phyloP scores from a whole-genome alignment of 2,329 filamentous ascomycete species.

The Trichoderma polysporum region DNA sequence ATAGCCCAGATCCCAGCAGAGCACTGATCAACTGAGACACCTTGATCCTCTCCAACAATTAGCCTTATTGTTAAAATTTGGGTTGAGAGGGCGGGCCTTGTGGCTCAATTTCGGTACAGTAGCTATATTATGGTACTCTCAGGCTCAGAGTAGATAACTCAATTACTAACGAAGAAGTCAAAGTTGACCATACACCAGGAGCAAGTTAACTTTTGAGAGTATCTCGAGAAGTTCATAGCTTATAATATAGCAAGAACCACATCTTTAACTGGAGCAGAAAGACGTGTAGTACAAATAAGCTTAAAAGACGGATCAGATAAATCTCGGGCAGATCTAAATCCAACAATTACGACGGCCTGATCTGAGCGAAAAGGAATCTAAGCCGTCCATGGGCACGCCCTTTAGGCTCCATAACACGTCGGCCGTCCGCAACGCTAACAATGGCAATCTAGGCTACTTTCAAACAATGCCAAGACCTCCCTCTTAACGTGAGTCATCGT shows the following conservation, averaged over 20 bases:
- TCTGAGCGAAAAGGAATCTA: not conserved
- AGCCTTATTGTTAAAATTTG: not conserved
- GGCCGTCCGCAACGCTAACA: not conserved
- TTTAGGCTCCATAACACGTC: not conserved
- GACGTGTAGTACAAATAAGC: not conserved
- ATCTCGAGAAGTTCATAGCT: not conserved
- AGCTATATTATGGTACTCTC: no score
- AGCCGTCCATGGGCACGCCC: not conserved
- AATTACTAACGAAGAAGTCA: not conserved
- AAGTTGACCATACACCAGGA: no score
- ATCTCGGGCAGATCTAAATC: constrained; percentile 2
- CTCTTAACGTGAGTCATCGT: not conserved
- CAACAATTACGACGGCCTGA: not conserved
- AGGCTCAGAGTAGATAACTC: not conserved
- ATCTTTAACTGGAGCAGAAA: not conserved
- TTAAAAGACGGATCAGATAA: not conserved
- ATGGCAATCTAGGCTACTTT: not conserved
- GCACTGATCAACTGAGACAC: not conserved
- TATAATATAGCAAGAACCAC: not conserved
- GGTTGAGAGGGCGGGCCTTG: not conserved
- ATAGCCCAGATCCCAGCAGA: not conserved
- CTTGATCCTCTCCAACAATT: not conserved
- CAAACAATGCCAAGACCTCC: not conserved
- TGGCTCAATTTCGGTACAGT: no score
- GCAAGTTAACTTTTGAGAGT: no score